Base-by-base conservation (phyloP, 2,329 filamentous ascomycete species). In the Exophiala phaeomuriformis region DNA sequence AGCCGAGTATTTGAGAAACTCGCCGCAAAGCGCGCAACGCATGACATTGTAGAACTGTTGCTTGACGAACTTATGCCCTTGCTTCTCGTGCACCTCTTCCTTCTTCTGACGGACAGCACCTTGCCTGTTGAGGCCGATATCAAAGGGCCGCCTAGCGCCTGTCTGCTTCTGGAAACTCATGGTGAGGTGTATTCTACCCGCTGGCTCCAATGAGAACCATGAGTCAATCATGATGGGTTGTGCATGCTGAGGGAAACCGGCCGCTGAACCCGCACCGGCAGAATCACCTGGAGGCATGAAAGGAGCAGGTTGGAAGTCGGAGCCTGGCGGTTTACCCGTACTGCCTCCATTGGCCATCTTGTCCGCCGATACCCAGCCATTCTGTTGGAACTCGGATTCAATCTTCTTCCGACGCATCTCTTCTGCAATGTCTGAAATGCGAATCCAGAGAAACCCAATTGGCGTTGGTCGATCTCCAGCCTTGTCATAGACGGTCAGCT, bases 1-100 rank as follows among this genome's bases (percentile, higher is more conserved):
- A 27, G 93, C 88, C 46, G 91, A 94, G 69, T 97, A 97, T 69
- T 97, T 98, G 73, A 98, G 85, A 67, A 98, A 97, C 63, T 98
- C 93, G 56, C 90, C 93, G 69, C 93, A 98, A 35, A 97, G 83
- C 9, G 93, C 93, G 72, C 93, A 98, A 58, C 93, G 91, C 93
- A 98, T 98, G 67, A 98, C 96, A 78, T 97, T 98, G 83, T 97
- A 98, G 72, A 98, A 98, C 70, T 96, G 93, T 69, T 96, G 90
- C 66, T 93, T 88, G 52, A 97, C 85, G 67, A 98, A 98, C 74
- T 97, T 98, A 83, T 98, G 93, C 46, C 93, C 93, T 68, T 95
- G 96, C 77, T 96, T 95, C 74, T 98, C 93, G 73, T 96, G 88
- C 3, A 98, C 85, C 66, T 97, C 90, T 71, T 98, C 93, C 75